These are phyloP conservation scores for Nicotiana tabacum DNA, from an alignment of 257 asterid species.

Conservation along the genomic window DNA sequence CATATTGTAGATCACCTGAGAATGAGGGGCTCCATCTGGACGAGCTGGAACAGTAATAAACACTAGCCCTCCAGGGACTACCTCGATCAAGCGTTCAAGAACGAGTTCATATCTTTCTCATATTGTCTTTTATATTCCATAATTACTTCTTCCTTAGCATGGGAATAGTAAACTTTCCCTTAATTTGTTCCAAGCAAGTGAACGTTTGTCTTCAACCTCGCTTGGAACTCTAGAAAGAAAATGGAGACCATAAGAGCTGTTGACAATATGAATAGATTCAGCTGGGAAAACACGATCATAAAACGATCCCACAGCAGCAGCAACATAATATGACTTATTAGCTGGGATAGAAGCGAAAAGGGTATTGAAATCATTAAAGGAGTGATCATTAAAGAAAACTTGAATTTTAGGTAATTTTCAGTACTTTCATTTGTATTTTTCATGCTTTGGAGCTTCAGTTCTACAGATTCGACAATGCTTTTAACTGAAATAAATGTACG, in stretches of 20 bases:
- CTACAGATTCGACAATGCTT: conserved; percentile 27
- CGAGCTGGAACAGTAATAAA: conserved; percentile 34
- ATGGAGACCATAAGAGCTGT: conserved; percentile 33
- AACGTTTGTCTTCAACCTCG: conserved; percentile 7
- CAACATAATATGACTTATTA: conserved; percentile 11
- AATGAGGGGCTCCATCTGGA: conserved; percentile 19
- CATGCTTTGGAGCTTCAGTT: neutral
- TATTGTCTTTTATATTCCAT: conserved; percentile 22
- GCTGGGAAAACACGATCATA: conserved; percentile 25
- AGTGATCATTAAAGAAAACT: conserved; percentile 29
- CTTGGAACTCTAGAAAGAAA: conserved; percentile 36
- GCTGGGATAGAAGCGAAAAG: conserved; percentile 26
- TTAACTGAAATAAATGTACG: conserved; percentile 29
- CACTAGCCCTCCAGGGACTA: conserved; percentile 30
- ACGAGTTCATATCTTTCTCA: conserved; percentile 23
- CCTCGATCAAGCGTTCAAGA: conserved; percentile 24
- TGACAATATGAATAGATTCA: conserved; percentile 23
- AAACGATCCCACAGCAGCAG: conserved; percentile 36
- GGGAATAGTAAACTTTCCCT: conserved; percentile 34
- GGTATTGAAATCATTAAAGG: conserved; percentile 40
- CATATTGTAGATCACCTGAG: conserved; percentile 19
- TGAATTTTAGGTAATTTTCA: conserved; percentile 7
- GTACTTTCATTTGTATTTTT: neutral
- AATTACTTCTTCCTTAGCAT: conserved; percentile 21
- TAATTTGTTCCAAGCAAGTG: conserved; percentile 26